phyloP scores from a whole-genome alignment of 1,284 basidiomycete species.

The Ganoderma meredithae region DNA sequence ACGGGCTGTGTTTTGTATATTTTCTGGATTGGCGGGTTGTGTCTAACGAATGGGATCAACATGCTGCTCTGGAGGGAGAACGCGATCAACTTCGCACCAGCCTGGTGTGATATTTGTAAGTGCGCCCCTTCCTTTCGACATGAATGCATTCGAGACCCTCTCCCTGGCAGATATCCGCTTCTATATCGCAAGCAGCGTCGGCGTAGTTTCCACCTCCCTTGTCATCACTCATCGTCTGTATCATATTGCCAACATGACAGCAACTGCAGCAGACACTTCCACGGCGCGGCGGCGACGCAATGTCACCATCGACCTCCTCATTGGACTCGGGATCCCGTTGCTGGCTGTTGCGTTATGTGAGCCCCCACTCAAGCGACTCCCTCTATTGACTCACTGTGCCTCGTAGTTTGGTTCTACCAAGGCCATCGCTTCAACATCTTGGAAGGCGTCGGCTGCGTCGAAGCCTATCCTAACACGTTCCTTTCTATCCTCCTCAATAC shows the following conservation, averaged over 20 bases:
- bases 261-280: constrained; percentile 37
- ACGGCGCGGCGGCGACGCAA: constrained; percentile 43
- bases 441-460: constrained; percentile 54
- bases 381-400: neutral
- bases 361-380: constrained; percentile 22
- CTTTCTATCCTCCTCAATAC: constrained; percentile 40
- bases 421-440: constrained; percentile 56
- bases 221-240: constrained; percentile 59
- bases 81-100: constrained; percentile 59
- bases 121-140: constrained; percentile 10
- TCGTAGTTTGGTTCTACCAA: constrained; percentile 17
- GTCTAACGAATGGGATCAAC: constrained; percentile 69
- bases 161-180: constrained; percentile 46
- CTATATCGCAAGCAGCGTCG: constrained; percentile 44
- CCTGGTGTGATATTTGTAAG: constrained; percentile 83
- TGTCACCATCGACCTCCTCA: constrained; percentile 45
- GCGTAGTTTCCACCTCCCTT: constrained; percentile 51
- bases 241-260: constrained; percentile 47
- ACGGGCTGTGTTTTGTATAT: constrained; percentile 70
- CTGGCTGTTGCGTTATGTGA: constrained; percentile 46
- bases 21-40: constrained; percentile 63
- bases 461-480: constrained; percentile 47
- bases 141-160: neutral
- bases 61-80: constrained; percentile 73
- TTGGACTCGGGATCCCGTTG: constrained; percentile 48